Percentiles rank a stretch among this genome's conserved stretches.
These are phyloP conservation scores for Entophlyctis luteolus DNA, from an alignment of 192 early-diverging fungal species.

Conservation along the genomic window DNA sequence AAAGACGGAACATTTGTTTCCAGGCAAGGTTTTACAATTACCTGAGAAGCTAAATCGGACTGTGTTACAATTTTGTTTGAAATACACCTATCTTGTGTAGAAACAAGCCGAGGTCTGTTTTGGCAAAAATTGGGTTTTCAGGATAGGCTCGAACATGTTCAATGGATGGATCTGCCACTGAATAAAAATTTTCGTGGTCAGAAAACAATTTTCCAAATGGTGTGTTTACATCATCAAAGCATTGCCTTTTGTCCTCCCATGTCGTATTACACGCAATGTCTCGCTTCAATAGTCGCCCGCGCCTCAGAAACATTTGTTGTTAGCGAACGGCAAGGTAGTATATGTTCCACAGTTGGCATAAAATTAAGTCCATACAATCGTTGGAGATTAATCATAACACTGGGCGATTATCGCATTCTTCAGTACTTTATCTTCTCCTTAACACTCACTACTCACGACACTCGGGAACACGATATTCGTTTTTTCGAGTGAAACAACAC, in stretches of 20 bases:
- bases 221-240: constrained; percentile 55
- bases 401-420: background rate
- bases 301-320: background rate
- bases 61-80: constrained; percentile 33
- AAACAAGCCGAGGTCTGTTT: constrained; percentile 42
- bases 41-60: constrained; percentile 9
- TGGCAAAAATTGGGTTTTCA: constrained; percentile 37
- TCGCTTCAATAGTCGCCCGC: background rate
- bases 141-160: constrained; percentile 39
- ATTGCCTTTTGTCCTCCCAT: constrained; percentile 57
- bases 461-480: background rate
- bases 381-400: background rate
- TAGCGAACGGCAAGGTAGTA: background rate
- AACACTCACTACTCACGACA: background rate
- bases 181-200: background rate
- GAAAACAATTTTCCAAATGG: constrained; percentile 35
- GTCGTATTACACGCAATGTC: constrained; percentile 42
- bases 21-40: background rate
- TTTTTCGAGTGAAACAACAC: background rate
- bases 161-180: constrained; percentile 41
- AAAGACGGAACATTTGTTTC: background rate
- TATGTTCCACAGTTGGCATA: constrained; percentile 1
- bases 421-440: too few relatives aligned
- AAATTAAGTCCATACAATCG: background rate
- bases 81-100: constrained; percentile 55